Evolutionary conservation across 2,329 filamentous ascomycete genomes (phyloP).

Genomic region (Stemphylium vesicarium): DNA sequence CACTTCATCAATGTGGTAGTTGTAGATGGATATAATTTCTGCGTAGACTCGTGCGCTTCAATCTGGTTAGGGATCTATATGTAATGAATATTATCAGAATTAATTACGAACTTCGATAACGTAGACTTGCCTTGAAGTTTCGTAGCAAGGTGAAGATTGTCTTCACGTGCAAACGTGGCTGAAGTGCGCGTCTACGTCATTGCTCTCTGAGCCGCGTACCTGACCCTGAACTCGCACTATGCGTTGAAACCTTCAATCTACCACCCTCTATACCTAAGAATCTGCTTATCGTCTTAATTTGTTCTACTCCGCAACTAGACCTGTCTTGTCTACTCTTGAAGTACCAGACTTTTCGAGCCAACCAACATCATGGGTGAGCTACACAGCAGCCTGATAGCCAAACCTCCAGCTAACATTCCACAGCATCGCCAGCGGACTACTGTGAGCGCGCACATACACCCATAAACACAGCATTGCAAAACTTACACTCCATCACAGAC

Average conservation of each 20-base stretch:
- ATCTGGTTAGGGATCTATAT: background rate
- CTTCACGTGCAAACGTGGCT: constrained; percentile 23
- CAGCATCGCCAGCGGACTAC: constrained; percentile 33
- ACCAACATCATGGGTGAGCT: constrained; percentile 30
- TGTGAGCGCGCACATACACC: constrained; percentile 21
- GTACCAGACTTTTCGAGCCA: background rate
- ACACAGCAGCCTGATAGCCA: background rate
- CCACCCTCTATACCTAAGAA: background rate
- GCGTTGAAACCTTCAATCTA: background rate
- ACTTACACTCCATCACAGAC: constrained; percentile 19
- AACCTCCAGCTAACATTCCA: constrained; percentile 19
- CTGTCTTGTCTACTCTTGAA: background rate
- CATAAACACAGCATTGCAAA: background rate
- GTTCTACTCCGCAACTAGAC: background rate
- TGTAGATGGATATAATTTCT: background rate
- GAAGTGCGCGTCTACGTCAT: constrained; percentile 25
- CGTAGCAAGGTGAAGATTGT: background rate
- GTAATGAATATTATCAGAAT: background rate
- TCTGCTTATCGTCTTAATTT: background rate
- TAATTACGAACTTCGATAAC: background rate
- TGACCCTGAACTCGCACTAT: constrained; percentile 1
- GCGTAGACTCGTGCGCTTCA: background rate
- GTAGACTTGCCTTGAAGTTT: background rate
- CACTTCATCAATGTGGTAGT: background rate
- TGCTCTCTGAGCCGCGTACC: constrained; percentile 11